These are phyloP conservation scores for Nicotiana otophora DNA, from an alignment of 257 asterid species.

Conservation along the genomic window DNA sequence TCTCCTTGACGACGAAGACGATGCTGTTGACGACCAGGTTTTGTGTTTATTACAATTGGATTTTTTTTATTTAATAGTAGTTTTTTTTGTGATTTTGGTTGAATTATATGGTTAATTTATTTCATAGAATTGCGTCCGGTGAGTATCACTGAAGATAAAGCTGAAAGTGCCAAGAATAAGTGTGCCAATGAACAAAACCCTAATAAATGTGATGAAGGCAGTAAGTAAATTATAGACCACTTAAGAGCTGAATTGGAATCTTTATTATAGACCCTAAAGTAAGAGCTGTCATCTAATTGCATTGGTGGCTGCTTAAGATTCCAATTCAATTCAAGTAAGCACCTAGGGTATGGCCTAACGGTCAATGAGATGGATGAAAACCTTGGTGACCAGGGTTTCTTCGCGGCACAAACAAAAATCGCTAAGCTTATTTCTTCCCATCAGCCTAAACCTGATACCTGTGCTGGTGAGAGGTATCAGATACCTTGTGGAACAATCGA, in stretches of 20 bases:
- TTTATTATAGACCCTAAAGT: too few species aligned
- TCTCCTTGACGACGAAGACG: constrained; percentile 17
- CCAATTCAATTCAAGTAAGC: not conserved
- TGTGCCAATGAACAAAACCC: not conserved
- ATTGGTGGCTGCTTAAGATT: not conserved
- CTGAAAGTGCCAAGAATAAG: not conserved
- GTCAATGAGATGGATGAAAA: not conserved
- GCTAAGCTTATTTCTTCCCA: not conserved
- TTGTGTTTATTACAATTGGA: not conserved
- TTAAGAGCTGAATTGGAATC: too few species aligned
- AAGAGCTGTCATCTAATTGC: too few species aligned
- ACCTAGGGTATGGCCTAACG: not conserved
- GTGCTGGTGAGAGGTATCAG: not conserved
- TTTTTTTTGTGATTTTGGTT: not conserved
- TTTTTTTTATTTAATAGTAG: not conserved
- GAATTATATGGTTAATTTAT: not conserved
- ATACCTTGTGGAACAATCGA: not conserved
- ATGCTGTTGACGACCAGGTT: constrained; percentile 14
- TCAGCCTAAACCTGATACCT: not conserved
- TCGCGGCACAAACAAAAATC: not conserved
- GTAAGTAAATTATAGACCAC: not conserved
- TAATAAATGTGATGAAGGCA: not conserved
- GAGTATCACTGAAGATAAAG: not conserved
- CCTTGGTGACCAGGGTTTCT: not conserved
- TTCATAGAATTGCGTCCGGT: not conserved